Base-by-base conservation (phyloP, 176 grass and related monocot species). In the Aechmea fasciata region DNA sequence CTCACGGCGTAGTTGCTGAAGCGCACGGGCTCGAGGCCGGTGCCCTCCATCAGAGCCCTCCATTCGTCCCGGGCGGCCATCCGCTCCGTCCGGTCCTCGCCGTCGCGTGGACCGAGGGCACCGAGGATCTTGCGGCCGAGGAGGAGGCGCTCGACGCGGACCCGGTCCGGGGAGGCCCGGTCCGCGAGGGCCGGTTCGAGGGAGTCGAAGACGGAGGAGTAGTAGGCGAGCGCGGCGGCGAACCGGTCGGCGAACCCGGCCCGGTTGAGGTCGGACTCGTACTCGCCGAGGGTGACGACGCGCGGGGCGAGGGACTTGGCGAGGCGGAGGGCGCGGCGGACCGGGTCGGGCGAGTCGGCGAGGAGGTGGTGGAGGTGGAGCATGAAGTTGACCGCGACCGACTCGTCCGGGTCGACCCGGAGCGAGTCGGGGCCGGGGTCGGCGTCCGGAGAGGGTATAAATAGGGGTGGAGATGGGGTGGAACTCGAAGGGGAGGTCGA, bases 381-480 rank as follows among this genome's bases (percentile, higher is more conserved):
- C 95, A 99, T 99, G 87, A 99, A 99, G 79, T 99, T 99, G 69
- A 99, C 79, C 0, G 95, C 82, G 64, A 99, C 74, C 3, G 80
- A 73, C 67, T 99, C 95, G 47, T 86, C 95, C 0, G 66, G 65
- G n/a, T 93, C 90, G 14, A 99, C 71, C 13, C 18, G 79, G 83
- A 99, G 93, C 29, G 88, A 41, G 29, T 0, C 3, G 3, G 29
- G 29, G 29, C 3, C 3, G 5, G 29, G 29, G 29, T 4, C 84
- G 10, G 89, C 83, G 25, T 17, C 62, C 62, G 59, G 79, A 73
- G 52, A 99, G 79, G 69, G 85, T 75, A 72, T 92, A 48, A 66
- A 93, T 74, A 0, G 95, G 87, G 17, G 80, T 91, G 13, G 93
- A 75, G 79, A 99, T 71, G 13, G 95, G 89, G 11, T 84, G 71